Percentiles rank a stretch among this genome's conserved stretches.
These are phyloP conservation scores for Candida railenensis DNA, from an alignment of 805 yeast genomes.

Conservation along the genomic window DNA sequence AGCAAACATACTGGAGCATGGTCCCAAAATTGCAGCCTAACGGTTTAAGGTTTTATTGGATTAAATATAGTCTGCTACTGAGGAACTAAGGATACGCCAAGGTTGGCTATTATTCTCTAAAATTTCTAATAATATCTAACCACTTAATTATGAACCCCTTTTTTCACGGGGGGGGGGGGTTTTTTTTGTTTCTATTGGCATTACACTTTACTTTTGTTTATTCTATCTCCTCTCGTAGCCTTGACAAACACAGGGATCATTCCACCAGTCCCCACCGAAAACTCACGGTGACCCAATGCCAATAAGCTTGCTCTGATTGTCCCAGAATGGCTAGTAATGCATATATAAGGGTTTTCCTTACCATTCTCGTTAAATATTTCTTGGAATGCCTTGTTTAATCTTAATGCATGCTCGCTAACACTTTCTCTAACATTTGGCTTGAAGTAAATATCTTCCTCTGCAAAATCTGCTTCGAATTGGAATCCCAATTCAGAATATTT, in stretches of 20 bases:
- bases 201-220: neutral
- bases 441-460: conserved; percentile 51
- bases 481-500: conserved; percentile 39
- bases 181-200: no score
- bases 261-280: conserved; percentile 44
- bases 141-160: no score
- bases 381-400: conserved; percentile 48
- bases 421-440: conserved; percentile 44
- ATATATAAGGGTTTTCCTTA: conserved; percentile 26
- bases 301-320: conserved; percentile 38
- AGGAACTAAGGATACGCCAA: no score
- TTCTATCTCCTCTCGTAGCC: conserved; percentile 13
- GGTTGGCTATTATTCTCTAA: no score
- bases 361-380: conserved; percentile 19
- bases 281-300: conserved; percentile 39
- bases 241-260: conserved; percentile 47
- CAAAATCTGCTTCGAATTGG: conserved; percentile 41
- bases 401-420: conserved; percentile 45
- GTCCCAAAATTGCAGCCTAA: no score
- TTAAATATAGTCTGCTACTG: no score
- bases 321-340: conserved; percentile 48
- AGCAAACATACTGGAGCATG: no score
- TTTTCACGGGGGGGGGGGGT: no score
- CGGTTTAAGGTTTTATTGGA: no score
- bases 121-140: no score